phyloP scores from a whole-genome alignment of 2,329 filamentous ascomycete species.

The Fusarium sambucinum region DNA sequence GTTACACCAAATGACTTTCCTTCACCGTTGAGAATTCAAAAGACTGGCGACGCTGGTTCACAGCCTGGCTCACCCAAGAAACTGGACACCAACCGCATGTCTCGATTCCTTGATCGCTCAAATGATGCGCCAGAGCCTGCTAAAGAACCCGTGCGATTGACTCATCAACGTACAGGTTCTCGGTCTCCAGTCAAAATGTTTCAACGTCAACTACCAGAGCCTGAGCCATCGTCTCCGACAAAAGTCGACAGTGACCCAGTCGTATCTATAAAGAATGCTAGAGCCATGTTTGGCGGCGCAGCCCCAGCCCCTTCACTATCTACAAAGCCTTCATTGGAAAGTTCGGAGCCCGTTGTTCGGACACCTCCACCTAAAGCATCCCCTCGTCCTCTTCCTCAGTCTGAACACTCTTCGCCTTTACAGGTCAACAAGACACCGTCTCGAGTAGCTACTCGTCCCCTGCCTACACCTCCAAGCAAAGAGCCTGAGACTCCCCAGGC shows the following conservation, averaged over 20 bases:
- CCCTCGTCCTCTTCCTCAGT: constrained; percentile 36
- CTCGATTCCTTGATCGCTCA: constrained; percentile 66
- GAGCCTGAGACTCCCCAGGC: constrained; percentile 41
- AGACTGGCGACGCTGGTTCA: constrained; percentile 52
- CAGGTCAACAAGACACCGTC: constrained; percentile 45
- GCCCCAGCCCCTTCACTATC: constrained; percentile 38
- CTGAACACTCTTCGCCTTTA: constrained; percentile 35
- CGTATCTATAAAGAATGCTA: constrained; percentile 54
- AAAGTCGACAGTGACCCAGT: constrained; percentile 54
- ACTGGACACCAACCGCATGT: constrained; percentile 70
- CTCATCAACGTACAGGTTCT: constrained; percentile 54
- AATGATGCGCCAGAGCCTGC: constrained; percentile 41
- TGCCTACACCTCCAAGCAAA: constrained; percentile 34
- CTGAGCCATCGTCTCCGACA: constrained; percentile 47
- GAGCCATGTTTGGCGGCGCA: constrained; percentile 52
- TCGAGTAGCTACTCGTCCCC: constrained; percentile 32
- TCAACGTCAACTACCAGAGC: constrained; percentile 49
- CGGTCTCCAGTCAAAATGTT: constrained; percentile 55
- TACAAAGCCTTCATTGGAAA: constrained; percentile 43
- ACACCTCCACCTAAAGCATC: constrained; percentile 38
- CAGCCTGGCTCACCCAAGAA: constrained; percentile 68
- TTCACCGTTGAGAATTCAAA: constrained; percentile 48
- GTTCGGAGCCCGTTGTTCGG: constrained; percentile 32
- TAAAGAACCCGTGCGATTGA: constrained; percentile 46
- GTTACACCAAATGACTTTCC: constrained; percentile 45